Conservation (phyloP, 1,284 basidiomycete genomes). For the Peniophora sp. region DNA sequence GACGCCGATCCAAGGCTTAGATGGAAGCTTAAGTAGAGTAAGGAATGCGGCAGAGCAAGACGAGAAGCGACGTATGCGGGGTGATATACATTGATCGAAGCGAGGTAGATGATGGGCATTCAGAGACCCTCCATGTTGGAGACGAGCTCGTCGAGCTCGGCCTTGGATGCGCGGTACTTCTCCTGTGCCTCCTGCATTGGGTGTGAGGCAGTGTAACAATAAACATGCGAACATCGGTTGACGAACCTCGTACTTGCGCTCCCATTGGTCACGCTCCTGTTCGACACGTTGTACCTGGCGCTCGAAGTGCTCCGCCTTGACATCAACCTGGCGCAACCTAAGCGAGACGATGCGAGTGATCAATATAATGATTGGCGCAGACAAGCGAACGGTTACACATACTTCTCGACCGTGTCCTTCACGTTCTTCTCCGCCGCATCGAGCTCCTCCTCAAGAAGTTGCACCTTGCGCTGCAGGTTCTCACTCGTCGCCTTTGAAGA, state of each 20-base stretch:
- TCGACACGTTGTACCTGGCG: constrained; percentile 84
- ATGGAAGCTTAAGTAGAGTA: too few species aligned
- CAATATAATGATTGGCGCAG: constrained; percentile 2
- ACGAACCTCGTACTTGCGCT: constrained; percentile 87
- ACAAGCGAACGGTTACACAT: constrained; percentile 25
- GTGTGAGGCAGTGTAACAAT: constrained; percentile 6
- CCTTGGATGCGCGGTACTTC: constrained; percentile 75
- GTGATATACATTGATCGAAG: background rate
- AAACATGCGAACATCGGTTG: background rate
- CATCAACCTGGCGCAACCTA: constrained; percentile 94
- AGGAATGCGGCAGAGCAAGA: too few species aligned
- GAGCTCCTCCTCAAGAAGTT: constrained; percentile 91
- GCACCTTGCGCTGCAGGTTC: constrained; percentile 77
- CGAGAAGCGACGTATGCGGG: too few species aligned
- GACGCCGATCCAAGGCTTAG: too few species aligned
- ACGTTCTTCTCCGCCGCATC: constrained; percentile 95
- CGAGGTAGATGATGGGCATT: constrained; percentile 12
- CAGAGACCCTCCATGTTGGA: constrained; percentile 76
- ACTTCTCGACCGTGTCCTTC: constrained; percentile 98
- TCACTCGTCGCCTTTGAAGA: constrained; percentile 72
- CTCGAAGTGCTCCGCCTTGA: constrained; percentile 99
- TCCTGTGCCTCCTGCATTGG: constrained; percentile 56
- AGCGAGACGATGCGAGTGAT: constrained; percentile 1
- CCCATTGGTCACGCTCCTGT: constrained; percentile 90
- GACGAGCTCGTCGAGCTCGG: constrained; percentile 86